Evolutionary conservation across 1,139 yeast species (phyloP).

Genomic region (Zygosaccharomyces pseudobailii): DNA sequence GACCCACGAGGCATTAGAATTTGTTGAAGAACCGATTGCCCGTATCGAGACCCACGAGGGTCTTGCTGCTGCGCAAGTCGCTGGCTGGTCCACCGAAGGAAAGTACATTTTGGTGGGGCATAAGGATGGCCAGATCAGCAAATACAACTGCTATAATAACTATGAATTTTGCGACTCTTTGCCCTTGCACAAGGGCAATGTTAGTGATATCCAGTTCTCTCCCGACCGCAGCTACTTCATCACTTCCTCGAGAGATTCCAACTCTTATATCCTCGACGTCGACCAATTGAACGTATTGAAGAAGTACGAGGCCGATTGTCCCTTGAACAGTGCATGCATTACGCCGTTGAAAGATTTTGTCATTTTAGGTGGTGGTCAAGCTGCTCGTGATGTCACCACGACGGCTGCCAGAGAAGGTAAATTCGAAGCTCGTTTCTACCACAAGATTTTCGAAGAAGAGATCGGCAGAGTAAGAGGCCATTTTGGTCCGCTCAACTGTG

Average conservation of each 20-base stretch:
- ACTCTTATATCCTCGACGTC: conserved; percentile 74
- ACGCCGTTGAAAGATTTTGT: conserved; percentile 91
- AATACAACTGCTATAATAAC: conserved; percentile 74
- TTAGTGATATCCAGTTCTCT: conserved; percentile 89
- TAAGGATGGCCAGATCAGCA: conserved; percentile 77
- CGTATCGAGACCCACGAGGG: conserved; percentile 60
- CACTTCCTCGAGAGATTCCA: conserved; percentile 89
- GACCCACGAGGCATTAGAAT: conserved; percentile 32
- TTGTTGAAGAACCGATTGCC: conserved; percentile 50
- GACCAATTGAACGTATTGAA: conserved; percentile 70
- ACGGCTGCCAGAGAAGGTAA: conserved; percentile 92
- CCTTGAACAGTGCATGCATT: conserved; percentile 92
- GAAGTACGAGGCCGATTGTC: conserved; percentile 82
- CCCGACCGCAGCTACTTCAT: conserved; percentile 84
- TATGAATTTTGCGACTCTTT: conserved; percentile 51
- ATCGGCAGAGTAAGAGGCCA: conserved; percentile 97
- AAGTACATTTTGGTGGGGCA: conserved; percentile 80
- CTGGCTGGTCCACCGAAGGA: conserved; percentile 81
- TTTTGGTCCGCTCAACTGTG: conserved; percentile 94
- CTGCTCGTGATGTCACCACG: conserved; percentile 96
- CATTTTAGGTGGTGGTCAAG: conserved; percentile 98
- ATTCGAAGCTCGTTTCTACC: conserved; percentile 94
- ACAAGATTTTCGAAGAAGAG: conserved; percentile 91
- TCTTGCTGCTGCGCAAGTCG: conserved; percentile 63
- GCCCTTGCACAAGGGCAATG: conserved; percentile 67